Evolutionary conservation across 176 grass and related monocot genomes (phyloP), one percentile per base, ranked within the genome.

Genomic region (Melocanna baccifera): DNA sequence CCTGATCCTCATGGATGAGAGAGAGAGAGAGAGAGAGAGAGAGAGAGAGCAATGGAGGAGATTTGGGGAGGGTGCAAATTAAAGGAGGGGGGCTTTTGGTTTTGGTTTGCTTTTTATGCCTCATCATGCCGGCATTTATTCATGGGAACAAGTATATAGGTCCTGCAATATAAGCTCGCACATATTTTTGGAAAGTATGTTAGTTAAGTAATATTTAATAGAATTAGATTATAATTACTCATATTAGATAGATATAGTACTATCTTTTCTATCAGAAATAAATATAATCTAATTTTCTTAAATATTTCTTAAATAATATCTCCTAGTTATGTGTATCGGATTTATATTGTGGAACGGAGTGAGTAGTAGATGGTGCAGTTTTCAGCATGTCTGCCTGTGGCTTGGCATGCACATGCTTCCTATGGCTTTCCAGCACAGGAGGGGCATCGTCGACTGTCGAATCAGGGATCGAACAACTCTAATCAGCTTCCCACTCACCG

Each of bases 1-100:
- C 81, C 95, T 90, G 83, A 97, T 97, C 85, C 95, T 94, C 95
- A 97, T 97, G 48, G 92, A 71, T 37, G 88, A 50, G 72, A 80
- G 62, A 69, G 53, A 41, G 53, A 74, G 58, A 30, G 64, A 41
- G 69, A 75, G 70, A 46, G 66, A 71, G 85, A 64, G 30, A 67
- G 62, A 28, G 68, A 22, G 36, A 2, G 70, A 37, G 65, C 47
- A 16, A 39, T 52, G 84, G 51, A 83, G 71, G 80, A 80, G 62
- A 88, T 85, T 92, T 92, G 82, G 88, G 85, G 87, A 89, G 86
- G 85, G 73, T 94, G 90, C 90, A 97, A 87, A 88, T 75, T 61
- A 90, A 89, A 93, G 88, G 26, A 67, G 62, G 77, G 76, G 75
- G 62, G 69, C 78, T 87, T 90, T 87, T 90, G 73, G 47, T 62